A percentile compares a stretch with the other conserved stretches of the same genome.
phyloP scores from a whole-genome alignment of 441 rosid genomes.

The Arabidopsis hybrid region DNA sequence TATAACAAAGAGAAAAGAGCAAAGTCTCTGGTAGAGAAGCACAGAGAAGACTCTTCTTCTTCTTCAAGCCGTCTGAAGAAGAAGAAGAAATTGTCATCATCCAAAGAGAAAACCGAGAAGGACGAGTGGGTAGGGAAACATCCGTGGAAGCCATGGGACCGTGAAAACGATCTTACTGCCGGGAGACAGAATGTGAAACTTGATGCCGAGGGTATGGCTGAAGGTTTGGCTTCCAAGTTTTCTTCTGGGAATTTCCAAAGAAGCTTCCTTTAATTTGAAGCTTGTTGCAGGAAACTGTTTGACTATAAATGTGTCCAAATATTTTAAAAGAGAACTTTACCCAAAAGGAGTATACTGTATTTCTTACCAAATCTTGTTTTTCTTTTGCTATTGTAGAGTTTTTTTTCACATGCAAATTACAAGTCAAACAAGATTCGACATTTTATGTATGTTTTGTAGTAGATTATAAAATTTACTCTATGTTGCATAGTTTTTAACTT shows the following conservation, averaged over 20 bases:
- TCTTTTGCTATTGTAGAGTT: neutral
- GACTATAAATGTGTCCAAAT: neutral
- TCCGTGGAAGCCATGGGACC: slow-evolving; percentile 99
- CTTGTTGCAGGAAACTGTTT: neutral
- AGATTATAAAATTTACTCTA: no score
- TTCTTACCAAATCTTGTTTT: neutral
- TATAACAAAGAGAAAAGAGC: slow-evolving; percentile 87
- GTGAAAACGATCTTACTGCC: slow-evolving; percentile 82
- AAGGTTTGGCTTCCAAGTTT: slow-evolving; percentile 80
- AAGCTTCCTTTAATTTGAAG: slow-evolving; percentile 71
- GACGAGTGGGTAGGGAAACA: slow-evolving; percentile 90
- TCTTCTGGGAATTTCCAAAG: slow-evolving; percentile 83
- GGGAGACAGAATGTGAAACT: slow-evolving; percentile 78
- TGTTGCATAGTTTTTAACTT: no score
- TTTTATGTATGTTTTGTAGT: no score
- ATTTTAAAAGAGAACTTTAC: neutral
- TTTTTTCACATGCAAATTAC: no score
- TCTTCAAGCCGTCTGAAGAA: slow-evolving; percentile 58
- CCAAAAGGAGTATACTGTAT: neutral
- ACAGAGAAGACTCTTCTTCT: slow-evolving; percentile 59
- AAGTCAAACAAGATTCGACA: no score
- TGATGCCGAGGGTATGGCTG: slow-evolving; percentile 70
- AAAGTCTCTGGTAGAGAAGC: slow-evolving; percentile 81
- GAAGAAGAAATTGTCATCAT: slow-evolving; percentile 49
- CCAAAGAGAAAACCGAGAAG: slow-evolving; percentile 59